Conservation (phyloP, 768 basidiomycete species). For the Amanita muscaria region DNA sequence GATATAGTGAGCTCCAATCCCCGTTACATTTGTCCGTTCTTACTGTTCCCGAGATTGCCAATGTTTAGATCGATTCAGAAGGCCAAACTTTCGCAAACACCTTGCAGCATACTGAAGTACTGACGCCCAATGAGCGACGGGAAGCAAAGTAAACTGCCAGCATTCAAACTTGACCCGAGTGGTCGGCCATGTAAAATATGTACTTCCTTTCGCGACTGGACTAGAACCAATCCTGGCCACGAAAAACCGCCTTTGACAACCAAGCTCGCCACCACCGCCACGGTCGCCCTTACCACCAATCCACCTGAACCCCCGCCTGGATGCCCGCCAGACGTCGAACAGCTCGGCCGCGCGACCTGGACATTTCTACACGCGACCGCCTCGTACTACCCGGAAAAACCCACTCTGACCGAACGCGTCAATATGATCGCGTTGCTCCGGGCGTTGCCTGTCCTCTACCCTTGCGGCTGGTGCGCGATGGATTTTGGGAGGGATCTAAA, state of each 20-base stretch:
- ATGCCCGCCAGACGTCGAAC: slow-evolving; percentile 88
- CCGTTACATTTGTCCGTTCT: background rate
- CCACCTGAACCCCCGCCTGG: slow-evolving; percentile 38
- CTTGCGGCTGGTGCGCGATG: slow-evolving; percentile 77
- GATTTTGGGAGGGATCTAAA: slow-evolving; percentile 72
- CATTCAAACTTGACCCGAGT: slow-evolving; percentile 84
- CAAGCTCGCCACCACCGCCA: slow-evolving; percentile 15
- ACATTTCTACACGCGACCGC: slow-evolving; percentile 94
- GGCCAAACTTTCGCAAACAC: too few relatives aligned
- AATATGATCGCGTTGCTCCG: slow-evolving; percentile 79
- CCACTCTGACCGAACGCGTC: slow-evolving; percentile 64
- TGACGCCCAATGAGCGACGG: too few relatives aligned
- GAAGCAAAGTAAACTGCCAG: too few relatives aligned
- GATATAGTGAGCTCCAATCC: background rate
- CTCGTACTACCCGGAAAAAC: slow-evolving; percentile 87
- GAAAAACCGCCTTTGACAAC: too few relatives aligned
- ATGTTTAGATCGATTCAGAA: too few relatives aligned
- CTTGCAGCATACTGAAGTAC: too few relatives aligned
- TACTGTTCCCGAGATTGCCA: too few relatives aligned
- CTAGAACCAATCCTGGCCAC: slow-evolving; percentile 23
- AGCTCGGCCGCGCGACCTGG: slow-evolving; percentile 91
- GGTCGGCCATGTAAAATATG: slow-evolving; percentile 95
- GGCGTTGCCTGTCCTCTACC: slow-evolving; percentile 77
- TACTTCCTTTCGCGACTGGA: slow-evolving; percentile 69
- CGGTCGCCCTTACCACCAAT: slow-evolving; percentile 15